Evolutionary conservation across 805 yeast species (phyloP).

Genomic region (Zygoascus tannicola): DNA sequence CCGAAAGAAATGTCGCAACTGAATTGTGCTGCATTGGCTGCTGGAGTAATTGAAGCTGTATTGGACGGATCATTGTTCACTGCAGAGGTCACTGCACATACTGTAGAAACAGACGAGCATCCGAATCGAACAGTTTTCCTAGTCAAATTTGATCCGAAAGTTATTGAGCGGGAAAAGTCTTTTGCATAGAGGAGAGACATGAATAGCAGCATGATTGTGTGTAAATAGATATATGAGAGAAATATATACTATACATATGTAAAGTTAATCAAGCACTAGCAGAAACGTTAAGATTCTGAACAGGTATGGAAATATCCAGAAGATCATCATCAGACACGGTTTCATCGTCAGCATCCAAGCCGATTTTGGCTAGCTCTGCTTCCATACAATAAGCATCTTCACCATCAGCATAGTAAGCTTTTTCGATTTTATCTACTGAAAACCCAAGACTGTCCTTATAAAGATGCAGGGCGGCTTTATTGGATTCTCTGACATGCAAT

Average conservation of each 20-base stretch:
- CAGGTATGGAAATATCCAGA: not conserved
- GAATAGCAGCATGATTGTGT: not conserved
- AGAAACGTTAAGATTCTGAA: not conserved
- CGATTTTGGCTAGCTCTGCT: slow-evolving; percentile 39
- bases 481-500: slow-evolving; percentile 86
- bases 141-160: slow-evolving; percentile 48
- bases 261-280: not conserved
- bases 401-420: slow-evolving; percentile 89
- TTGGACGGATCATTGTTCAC: slow-evolving; percentile 63
- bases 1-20: slow-evolving; percentile 72
- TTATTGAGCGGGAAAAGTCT: slow-evolving; percentile 15
- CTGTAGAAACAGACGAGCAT: slow-evolving; percentile 48
- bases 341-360: slow-evolving; percentile 11
- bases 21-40: slow-evolving; percentile 74
- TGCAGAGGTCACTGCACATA: slow-evolving; percentile 76
- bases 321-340: slow-evolving; percentile 18
- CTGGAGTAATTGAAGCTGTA: slow-evolving; percentile 79
- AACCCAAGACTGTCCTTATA: slow-evolving; percentile 79
- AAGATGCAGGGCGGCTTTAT: slow-evolving; percentile 86
- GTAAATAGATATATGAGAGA: no score
- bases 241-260: not conserved
- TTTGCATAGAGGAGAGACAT: not conserved
- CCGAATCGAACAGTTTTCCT: slow-evolving; percentile 69
- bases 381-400: slow-evolving; percentile 97
- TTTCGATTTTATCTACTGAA: slow-evolving; percentile 73